A percentile compares a stretch with the other conserved stretches of the same genome.
phyloP scores from a whole-genome alignment of 768 basidiomycete genomes.

The Termitomyces sp. region DNA sequence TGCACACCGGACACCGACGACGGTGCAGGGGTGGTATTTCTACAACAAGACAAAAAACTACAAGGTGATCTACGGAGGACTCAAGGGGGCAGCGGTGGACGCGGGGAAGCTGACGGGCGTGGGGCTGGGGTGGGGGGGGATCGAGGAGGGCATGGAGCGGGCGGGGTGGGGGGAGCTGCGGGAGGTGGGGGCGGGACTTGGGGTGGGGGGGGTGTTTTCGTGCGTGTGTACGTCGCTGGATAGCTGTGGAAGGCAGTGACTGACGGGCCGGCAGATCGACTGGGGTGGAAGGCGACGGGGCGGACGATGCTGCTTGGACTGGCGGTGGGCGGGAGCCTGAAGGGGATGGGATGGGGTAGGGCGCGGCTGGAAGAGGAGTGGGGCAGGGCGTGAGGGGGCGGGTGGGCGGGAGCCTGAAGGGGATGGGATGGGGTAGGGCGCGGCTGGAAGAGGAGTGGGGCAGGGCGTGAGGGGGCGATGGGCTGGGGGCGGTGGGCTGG shows the following conservation, averaged over 20 bases:
- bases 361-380: slow-evolving; percentile 18
- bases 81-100: slow-evolving; percentile 61
- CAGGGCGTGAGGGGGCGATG: slow-evolving; percentile 18
- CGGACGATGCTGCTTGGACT: slow-evolving; percentile 50
- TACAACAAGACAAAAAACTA: slow-evolving; percentile 98
- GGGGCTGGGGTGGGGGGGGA: slow-evolving; percentile 35
- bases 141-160: slow-evolving; percentile 34
- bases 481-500: too few species aligned
- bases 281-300: slow-evolving; percentile 43
- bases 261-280: slow-evolving; percentile 38
- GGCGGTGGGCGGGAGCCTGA: slow-evolving; percentile 50
- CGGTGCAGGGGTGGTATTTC: slow-evolving; percentile 89
- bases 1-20: slow-evolving; percentile 79
- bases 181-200: slow-evolving; percentile 58
- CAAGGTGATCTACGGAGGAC: slow-evolving; percentile 64
- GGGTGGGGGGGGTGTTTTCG: slow-evolving; percentile 55
- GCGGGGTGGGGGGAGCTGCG: slow-evolving; percentile 34
- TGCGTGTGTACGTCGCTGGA: slow-evolving; percentile 37
- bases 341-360: slow-evolving; percentile 35
- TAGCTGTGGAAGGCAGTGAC: not conserved
- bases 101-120: slow-evolving; percentile 40
- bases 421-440: slow-evolving; percentile 33
- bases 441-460: slow-evolving; percentile 19
- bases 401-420: slow-evolving; percentile 48
- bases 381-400: slow-evolving; percentile 18